Conservation (phyloP, 2,329 filamentous ascomycete species). For the Aspergillus flavus region DNA sequence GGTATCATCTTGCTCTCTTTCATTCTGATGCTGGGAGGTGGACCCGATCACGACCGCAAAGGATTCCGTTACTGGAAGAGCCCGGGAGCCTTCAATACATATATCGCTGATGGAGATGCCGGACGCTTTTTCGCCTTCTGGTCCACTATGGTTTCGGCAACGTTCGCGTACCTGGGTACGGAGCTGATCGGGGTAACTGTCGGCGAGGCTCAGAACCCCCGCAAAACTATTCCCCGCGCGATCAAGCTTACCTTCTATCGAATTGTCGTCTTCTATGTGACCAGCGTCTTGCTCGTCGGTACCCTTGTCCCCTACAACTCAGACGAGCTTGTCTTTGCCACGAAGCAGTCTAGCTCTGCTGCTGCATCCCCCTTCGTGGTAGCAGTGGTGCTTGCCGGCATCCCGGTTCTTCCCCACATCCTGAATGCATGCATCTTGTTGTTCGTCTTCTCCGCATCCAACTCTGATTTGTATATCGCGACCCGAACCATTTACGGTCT, state of each 20-base stretch:
- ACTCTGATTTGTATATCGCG: constrained; percentile 77
- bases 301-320: constrained; percentile 77
- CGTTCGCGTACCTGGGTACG: constrained; percentile 77
- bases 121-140: constrained; percentile 67
- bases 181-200: constrained; percentile 78
- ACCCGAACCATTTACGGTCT: constrained; percentile 74
- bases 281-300: constrained; percentile 73
- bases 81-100: constrained; percentile 61
- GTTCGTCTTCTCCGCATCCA: constrained; percentile 76
- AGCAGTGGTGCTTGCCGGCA: constrained; percentile 66
- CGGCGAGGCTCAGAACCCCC: constrained; percentile 77
- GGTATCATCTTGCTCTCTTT: constrained; percentile 68
- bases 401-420: constrained; percentile 65
- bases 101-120: constrained; percentile 46
- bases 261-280: constrained; percentile 77
- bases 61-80: constrained; percentile 69
- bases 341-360: constrained; percentile 51
- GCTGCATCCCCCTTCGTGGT: constrained; percentile 75
- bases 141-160: constrained; percentile 73
- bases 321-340: constrained; percentile 56
- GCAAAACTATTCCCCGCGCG: constrained; percentile 73
- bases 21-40: constrained; percentile 66
- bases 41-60: constrained; percentile 62
- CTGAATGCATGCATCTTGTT: constrained; percentile 74
- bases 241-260: constrained; percentile 82